Conservation (phyloP, 768 basidiomycete species). For the Pleurotus djamor region DNA sequence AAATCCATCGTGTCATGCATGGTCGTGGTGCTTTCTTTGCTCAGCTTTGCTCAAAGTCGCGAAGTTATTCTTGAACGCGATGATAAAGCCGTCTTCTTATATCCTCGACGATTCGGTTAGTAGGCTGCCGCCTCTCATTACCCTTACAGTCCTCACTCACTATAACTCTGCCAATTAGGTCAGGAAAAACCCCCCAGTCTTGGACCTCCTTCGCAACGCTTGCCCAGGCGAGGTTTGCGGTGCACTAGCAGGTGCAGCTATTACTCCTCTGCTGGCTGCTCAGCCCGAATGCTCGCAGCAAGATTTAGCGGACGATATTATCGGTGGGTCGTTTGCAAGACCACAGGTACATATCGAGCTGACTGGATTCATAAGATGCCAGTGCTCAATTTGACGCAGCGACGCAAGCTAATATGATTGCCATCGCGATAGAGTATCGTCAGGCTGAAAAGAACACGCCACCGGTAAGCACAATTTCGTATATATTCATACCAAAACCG, state of each 20-base stretch:
- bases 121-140: no score
- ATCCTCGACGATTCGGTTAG: background rate
- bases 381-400: slow-evolving; percentile 48
- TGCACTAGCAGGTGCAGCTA: slow-evolving; percentile 43
- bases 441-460: slow-evolving; percentile 61
- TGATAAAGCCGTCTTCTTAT: background rate
- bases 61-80: background rate
- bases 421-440: slow-evolving; percentile 49
- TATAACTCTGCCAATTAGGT: slow-evolving; percentile 9
- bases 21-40: background rate
- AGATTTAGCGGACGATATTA: slow-evolving; percentile 55
- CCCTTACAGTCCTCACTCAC: no score
- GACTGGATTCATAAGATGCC: slow-evolving; percentile 33
- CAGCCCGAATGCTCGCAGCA: slow-evolving; percentile 56
- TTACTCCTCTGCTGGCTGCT: slow-evolving; percentile 50
- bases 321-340: slow-evolving; percentile 27
- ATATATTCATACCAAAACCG: no score
- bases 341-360: background rate
- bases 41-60: background rate
- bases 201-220: slow-evolving; percentile 40
- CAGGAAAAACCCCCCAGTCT: slow-evolving; percentile 48
- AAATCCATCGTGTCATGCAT: no score
- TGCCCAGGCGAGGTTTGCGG: slow-evolving; percentile 50
- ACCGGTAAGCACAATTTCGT: slow-evolving; percentile 21
- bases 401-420: slow-evolving; percentile 50